These are phyloP conservation scores for Solanum dulcamara DNA, from an alignment of 257 asterid genomes.

Conservation along the genomic window DNA sequence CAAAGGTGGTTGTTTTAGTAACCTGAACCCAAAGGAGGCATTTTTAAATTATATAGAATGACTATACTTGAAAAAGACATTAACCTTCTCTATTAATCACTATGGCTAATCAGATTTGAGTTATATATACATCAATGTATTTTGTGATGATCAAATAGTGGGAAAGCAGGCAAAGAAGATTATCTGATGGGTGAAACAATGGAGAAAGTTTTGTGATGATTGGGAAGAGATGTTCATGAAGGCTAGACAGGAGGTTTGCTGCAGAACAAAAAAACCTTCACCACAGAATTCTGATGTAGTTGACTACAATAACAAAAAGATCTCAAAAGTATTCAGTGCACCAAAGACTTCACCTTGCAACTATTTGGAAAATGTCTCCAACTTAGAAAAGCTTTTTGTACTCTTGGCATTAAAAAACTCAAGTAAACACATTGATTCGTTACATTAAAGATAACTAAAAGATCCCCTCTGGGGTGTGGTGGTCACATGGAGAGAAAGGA, in stretches of 20 bases:
- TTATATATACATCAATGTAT: background rate
- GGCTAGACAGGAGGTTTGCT: background rate
- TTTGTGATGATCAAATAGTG: background rate
- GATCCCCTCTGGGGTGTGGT: background rate
- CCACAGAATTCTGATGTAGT: background rate
- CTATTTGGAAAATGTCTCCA: background rate
- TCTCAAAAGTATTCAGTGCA: background rate
- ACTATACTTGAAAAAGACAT: background rate
- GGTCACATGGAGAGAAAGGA: background rate
- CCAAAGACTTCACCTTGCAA: background rate
- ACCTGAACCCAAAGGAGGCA: background rate
- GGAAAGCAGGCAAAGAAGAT: background rate
- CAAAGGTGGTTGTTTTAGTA: background rate
- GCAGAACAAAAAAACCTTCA: background rate
- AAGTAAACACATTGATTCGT: background rate
- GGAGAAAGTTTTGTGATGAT: background rate
- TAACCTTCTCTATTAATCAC: background rate
- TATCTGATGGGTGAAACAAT: background rate
- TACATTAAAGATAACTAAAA: background rate
- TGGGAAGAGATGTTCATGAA: background rate
- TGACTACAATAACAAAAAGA: background rate
- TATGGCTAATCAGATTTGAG: background rate
- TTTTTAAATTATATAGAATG: background rate
- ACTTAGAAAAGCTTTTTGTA: background rate
- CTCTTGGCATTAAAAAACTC: background rate